These are phyloP conservation scores for Aristolochia californica DNA, from an alignment of 164 flowering plant genomes.

Conservation along the genomic window DNA sequence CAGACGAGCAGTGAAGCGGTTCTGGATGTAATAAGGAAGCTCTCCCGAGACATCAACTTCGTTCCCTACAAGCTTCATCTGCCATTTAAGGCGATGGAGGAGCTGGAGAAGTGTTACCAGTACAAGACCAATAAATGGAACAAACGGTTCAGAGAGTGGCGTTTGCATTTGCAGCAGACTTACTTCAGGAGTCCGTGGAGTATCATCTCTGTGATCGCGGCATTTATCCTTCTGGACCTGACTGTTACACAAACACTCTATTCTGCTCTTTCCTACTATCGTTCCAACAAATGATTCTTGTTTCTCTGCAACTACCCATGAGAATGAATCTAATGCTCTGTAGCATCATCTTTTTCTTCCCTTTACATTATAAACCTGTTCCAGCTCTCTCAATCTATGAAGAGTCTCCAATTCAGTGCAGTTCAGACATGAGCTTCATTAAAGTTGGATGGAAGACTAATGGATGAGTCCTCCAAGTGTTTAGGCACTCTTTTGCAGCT, in stretches of 20 bases:
- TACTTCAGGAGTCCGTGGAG: constrained; percentile 58
- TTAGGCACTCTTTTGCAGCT: too few relatives aligned
- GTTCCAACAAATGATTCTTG: too few relatives aligned
- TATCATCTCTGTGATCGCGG: constrained; percentile 18
- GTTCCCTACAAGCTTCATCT: constrained; percentile 23
- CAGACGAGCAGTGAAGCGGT: constrained; percentile 43
- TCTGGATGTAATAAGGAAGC: constrained; percentile 35
- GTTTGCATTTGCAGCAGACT: constrained; percentile 36
- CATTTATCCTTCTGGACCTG: not conserved
- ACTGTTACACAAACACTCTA: not conserved
- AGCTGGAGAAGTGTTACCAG: constrained; percentile 28
- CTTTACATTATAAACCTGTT: too few relatives aligned
- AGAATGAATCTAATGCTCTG: too few relatives aligned
- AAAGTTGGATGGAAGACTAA: too few relatives aligned
- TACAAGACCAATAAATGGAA: constrained; percentile 6
- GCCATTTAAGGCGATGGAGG: constrained; percentile 16
- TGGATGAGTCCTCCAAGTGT: too few relatives aligned
- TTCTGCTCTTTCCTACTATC: not conserved
- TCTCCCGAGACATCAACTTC: constrained; percentile 29
- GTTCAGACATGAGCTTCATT: too few relatives aligned
- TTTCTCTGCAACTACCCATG: too few relatives aligned
- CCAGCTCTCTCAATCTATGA: too few relatives aligned
- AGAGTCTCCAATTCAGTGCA: too few relatives aligned
- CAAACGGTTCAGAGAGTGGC: constrained; percentile 25
- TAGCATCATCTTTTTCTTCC: too few relatives aligned